Percentiles rank a stretch among this genome's conserved stretches.
These are phyloP conservation scores for Tuctoria greenei DNA, from an alignment of 176 grass and related monocot genomes.

Conservation along the genomic window DNA sequence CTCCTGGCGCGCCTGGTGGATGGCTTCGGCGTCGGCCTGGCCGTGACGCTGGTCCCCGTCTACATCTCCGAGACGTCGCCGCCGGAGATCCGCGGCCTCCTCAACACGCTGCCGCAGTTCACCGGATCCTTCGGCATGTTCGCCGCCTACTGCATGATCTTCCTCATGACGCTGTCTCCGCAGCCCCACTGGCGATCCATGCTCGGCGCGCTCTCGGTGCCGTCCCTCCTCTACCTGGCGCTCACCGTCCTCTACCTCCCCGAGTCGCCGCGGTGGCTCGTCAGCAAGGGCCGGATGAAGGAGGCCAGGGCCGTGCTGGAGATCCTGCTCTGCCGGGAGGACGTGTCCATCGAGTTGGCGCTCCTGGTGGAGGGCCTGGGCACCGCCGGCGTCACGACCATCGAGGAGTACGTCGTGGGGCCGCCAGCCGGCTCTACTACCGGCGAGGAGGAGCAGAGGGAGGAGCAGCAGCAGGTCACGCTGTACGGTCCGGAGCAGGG, in stretches of 20 bases:
- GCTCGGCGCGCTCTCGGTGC: conserved; percentile 66
- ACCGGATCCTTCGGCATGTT: conserved; percentile 84
- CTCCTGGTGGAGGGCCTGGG: conserved; percentile 76
- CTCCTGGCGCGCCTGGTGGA: conserved; percentile 72
- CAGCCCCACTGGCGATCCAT: conserved; percentile 60
- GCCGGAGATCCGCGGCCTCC: conserved; percentile 62
- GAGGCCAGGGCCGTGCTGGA: conserved; percentile 62
- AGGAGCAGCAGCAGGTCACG: conserved; percentile 55
- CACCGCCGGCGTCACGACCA: conserved; percentile 48
- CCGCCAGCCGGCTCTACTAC: too few species aligned
- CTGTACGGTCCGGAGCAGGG: conserved; percentile 72
- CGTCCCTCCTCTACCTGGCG: conserved; percentile 56
- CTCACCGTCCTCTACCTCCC: conserved; percentile 60
- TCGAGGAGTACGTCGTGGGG: conserved; percentile 81
- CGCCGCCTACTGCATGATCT: conserved; percentile 77
- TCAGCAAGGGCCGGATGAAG: conserved; percentile 79
- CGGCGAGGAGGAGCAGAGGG: neutral
- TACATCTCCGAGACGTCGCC: conserved; percentile 96
- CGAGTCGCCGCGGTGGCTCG: conserved; percentile 87
- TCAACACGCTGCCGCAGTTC: conserved; percentile 94
- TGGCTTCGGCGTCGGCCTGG: conserved; percentile 70
- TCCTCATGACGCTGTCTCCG: conserved; percentile 54
- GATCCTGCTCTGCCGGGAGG: conserved; percentile 64
- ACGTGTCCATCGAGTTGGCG: conserved; percentile 82
- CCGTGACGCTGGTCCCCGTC: conserved; percentile 78